Evolutionary conservation across 768 basidiomycete species (phyloP).

Genomic region (Mycena indigotica): DNA sequence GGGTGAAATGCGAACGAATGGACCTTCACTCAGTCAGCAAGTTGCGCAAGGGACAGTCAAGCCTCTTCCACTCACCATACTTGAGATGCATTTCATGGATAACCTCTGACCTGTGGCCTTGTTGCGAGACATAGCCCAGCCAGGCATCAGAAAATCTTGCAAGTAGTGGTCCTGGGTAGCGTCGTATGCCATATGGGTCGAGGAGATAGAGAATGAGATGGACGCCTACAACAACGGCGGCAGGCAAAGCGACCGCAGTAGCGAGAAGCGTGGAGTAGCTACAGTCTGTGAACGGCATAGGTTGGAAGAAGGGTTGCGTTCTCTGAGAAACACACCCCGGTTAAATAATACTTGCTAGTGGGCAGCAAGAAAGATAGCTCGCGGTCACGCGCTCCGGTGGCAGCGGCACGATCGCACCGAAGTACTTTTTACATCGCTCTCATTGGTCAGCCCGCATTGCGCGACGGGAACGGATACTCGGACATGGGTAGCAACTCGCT

Average conservation of each 20-base stretch:
- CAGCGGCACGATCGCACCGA: neutral
- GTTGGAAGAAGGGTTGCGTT: no score
- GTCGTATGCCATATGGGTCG: conserved; percentile 61
- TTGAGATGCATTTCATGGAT: conserved; percentile 75
- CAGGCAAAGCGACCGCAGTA: conserved; percentile 21
- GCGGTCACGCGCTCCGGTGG: neutral
- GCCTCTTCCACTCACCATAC: conserved; percentile 53
- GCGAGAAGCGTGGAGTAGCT: neutral
- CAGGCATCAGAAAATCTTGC: conserved; percentile 76
- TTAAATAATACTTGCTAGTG: no score
- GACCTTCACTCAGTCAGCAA: no score
- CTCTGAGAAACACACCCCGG: no score
- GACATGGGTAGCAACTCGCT: neutral
- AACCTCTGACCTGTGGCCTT: conserved; percentile 74
- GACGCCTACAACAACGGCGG: conserved; percentile 32
- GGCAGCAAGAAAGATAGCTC: no score
- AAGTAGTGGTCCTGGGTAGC: conserved; percentile 66
- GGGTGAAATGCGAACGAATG: conserved; percentile 71
- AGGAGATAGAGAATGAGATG: conserved; percentile 54
- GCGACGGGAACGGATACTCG: neutral
- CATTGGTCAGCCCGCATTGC: neutral
- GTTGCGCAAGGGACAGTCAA: no score
- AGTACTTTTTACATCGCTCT: no score
- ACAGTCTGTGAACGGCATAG: conserved; percentile 24
- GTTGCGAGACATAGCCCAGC: conserved; percentile 64